phyloP scores from a whole-genome alignment of 2,329 filamentous ascomycete species.

The Fusarium sarcochroum region DNA sequence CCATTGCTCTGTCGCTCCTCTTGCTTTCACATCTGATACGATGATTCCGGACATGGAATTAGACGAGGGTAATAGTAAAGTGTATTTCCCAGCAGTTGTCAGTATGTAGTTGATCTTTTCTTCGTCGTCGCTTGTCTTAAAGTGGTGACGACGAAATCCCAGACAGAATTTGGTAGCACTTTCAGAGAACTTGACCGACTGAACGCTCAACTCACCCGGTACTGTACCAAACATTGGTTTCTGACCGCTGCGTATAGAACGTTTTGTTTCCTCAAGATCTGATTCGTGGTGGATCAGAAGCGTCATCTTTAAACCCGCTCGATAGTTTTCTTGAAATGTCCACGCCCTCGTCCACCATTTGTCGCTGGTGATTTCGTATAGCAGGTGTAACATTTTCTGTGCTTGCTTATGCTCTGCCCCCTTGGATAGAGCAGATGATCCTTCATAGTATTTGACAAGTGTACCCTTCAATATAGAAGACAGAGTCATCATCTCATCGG shows the following conservation, averaged over 20 bases:
- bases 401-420: conserved; percentile 9
- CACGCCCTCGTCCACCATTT: conserved; percentile 52
- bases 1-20: conserved; percentile 42
- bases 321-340: conserved; percentile 55
- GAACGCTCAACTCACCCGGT: conserved; percentile 47
- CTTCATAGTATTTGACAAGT: conserved; percentile 28
- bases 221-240: conserved; percentile 22
- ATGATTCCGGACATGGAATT: conserved; percentile 48
- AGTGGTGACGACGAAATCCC: conserved; percentile 21
- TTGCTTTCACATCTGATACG: conserved; percentile 43
- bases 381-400: conserved; percentile 35
- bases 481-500: conserved; percentile 21
- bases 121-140: background rate
- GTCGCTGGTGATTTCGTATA: conserved; percentile 47
- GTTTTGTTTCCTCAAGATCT: conserved; percentile 40
- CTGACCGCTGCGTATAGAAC: conserved; percentile 6
- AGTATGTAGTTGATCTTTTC: conserved; percentile 29
- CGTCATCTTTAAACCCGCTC: conserved; percentile 46
- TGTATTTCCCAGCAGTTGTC: conserved; percentile 48
- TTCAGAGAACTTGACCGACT: conserved; percentile 39
- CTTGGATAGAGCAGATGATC: conserved; percentile 19
- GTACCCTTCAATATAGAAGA: conserved; percentile 38
- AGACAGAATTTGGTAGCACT: conserved; percentile 47
- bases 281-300: conserved; percentile 48
- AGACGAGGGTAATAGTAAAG: conserved; percentile 34